Evolutionary conservation across 1,284 basidiomycete species (phyloP).

Genomic region (Ustilago cynodontis): DNA sequence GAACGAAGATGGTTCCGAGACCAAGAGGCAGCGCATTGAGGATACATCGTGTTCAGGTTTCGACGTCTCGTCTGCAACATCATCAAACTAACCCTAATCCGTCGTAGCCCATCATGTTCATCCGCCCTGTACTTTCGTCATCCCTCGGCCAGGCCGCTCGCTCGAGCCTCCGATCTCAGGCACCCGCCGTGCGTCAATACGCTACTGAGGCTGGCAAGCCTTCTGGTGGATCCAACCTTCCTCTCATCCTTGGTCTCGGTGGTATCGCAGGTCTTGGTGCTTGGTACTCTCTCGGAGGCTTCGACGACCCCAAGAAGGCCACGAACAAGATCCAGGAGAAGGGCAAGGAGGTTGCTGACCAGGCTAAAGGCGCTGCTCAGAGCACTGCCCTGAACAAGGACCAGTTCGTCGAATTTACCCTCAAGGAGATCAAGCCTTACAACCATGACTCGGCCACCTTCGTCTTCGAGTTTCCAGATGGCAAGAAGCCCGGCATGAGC

Average conservation of each 20-base stretch:
- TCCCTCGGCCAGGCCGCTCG: slow-evolving; percentile 52
- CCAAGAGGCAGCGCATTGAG: neutral
- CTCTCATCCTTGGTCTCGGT: slow-evolving; percentile 61
- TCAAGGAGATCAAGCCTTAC: slow-evolving; percentile 87
- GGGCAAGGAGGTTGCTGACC: slow-evolving; percentile 39
- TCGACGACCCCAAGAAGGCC: slow-evolving; percentile 56
- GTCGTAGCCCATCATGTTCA: slow-evolving; percentile 34
- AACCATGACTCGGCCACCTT: slow-evolving; percentile 92
- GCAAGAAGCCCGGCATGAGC: slow-evolving; percentile 81
- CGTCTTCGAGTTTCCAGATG: slow-evolving; percentile 86
- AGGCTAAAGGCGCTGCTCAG: slow-evolving; percentile 34
- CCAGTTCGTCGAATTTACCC: slow-evolving; percentile 81
- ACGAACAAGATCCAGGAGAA: slow-evolving; percentile 53
- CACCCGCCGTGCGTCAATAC: slow-evolving; percentile 40
- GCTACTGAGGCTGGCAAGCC: slow-evolving; percentile 53
- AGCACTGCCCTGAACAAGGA: slow-evolving; percentile 71
- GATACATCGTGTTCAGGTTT: neutral
- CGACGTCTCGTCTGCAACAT: neutral
- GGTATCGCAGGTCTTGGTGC: slow-evolving; percentile 66
- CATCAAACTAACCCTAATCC: neutral
- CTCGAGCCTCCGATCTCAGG: slow-evolving; percentile 48
- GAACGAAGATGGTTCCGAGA: neutral
- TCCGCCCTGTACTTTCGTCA: slow-evolving; percentile 49
- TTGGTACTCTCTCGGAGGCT: slow-evolving; percentile 64
- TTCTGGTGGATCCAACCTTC: slow-evolving; percentile 55